These are phyloP conservation scores for Mycena filopes DNA, from an alignment of 768 basidiomycete genomes.

Conservation along the genomic window DNA sequence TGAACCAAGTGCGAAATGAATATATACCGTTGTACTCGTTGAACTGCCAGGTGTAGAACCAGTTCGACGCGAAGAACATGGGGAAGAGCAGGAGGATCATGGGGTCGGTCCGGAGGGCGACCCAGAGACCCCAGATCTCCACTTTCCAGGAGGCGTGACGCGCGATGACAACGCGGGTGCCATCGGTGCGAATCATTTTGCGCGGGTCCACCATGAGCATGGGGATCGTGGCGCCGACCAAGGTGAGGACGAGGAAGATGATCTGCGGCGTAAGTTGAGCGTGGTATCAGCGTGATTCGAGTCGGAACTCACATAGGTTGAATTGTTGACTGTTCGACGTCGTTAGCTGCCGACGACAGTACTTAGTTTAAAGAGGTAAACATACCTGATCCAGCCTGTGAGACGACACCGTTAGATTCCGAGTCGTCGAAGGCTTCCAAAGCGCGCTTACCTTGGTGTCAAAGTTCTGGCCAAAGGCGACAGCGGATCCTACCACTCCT, in stretches of 20 bases:
- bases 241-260: slow-evolving; percentile 77
- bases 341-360: slow-evolving; percentile 3
- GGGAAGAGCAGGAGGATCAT: slow-evolving; percentile 82
- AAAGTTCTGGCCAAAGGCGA: slow-evolving; percentile 79
- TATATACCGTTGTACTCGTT: slow-evolving; percentile 86
- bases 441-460: slow-evolving; percentile 69
- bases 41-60: slow-evolving; percentile 90
- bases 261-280: slow-evolving; percentile 60
- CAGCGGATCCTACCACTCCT: slow-evolving; percentile 80
- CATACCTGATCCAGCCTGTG: slow-evolving; percentile 56
- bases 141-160: slow-evolving; percentile 82
- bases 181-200: slow-evolving; percentile 80
- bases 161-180: slow-evolving; percentile 69
- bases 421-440: no score
- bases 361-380: slow-evolving; percentile 7
- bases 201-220: slow-evolving; percentile 77
- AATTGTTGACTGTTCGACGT: slow-evolving; percentile 63
- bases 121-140: slow-evolving; percentile 76
- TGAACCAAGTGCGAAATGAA: no score
- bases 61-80: slow-evolving; percentile 87
- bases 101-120: slow-evolving; percentile 76
- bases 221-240: slow-evolving; percentile 75
- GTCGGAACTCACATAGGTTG: slow-evolving; percentile 72
- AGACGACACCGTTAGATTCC: no score
- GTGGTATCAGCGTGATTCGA: background rate